Conservation (phyloP, 2,329 filamentous ascomycete genomes). For the Diaporthe batatas region DNA sequence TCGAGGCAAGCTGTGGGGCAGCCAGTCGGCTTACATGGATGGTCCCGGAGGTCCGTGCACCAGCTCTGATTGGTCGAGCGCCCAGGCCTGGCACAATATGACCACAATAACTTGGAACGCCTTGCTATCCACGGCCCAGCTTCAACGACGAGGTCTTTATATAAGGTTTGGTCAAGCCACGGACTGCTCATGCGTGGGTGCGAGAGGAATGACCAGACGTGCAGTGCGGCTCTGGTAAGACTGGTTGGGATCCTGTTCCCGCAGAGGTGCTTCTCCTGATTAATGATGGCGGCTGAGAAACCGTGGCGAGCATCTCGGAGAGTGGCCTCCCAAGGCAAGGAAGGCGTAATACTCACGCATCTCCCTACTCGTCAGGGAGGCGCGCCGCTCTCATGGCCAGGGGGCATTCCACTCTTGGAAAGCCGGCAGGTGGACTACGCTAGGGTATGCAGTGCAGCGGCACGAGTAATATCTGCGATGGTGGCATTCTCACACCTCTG, state of each 20-base stretch:
- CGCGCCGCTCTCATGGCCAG: background rate
- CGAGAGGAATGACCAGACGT: conserved; percentile 10
- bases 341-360: no score
- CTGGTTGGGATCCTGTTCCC: background rate
- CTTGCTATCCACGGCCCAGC: no score
- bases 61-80: background rate
- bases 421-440: conserved; percentile 7
- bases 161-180: conserved; percentile 8
- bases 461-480: conserved; percentile 2
- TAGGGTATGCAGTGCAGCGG: conserved; percentile 10
- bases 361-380: background rate
- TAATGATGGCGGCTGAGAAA: conserved; percentile 1
- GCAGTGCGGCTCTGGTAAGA: background rate
- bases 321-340: no score
- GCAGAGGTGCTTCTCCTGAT: conserved; percentile 8
- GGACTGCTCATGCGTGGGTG: conserved; percentile 3
- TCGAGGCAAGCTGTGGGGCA: no score
- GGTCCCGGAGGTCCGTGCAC: background rate
- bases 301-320: no score
- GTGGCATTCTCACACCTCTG: conserved; percentile 4
- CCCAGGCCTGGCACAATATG: no score
- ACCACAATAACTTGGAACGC: background rate
- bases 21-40: no score
- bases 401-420: background rate
- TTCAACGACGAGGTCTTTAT: background rate